Evolutionary conservation across 1,139 yeast species (phyloP), one percentile per base, ranked within the genome.

Genomic region (Suhomyces chickasaworum): DNA sequence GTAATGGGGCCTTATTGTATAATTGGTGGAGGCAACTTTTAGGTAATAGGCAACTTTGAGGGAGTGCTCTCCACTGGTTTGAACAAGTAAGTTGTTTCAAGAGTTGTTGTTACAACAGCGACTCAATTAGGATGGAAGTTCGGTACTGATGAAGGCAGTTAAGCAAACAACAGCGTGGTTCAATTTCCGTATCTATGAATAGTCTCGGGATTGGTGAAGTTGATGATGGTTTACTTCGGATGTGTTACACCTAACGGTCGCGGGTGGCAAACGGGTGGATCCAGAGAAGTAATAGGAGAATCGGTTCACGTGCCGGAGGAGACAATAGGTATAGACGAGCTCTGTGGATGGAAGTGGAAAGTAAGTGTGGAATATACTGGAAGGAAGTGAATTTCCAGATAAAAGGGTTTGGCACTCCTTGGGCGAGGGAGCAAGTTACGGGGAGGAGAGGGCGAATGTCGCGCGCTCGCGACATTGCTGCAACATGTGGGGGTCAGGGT

Each of bases 381-480:
- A 22, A 27, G 34, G 18, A 31, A 35, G 29, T 16, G 42, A 15
- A n/a, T 10, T 22, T 15, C 6, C 20, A 30, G 18, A 15, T 15
- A 7, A 23, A 37, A 37, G 37, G 38, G 35, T 32, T 37, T 35
- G 27, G 37, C 20, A 29, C 37, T 35, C 37, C 37, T 29, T 35
- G 37, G 29, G 25, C 37, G 37, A 35, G 37, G 22, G 34, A 32
- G 43, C 27, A 30, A 35, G 38, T 42, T 37, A 39, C 37, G 39
- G 42, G 36, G 46, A 13, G 42, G 37, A 36, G 44, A 21, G 39
- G 37, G 41, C 31, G 37, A 32, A 42, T 42, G 45, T 42, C 45
- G 45, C 41, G 44, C 8, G 8, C 21, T 31, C 40, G 41, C 45
- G 41, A 42, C 41, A 37, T 40, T 34, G 20, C 38, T 21, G 15